These are phyloP conservation scores for sorghum (Sorghum bicolor) DNA, from an alignment of 176 grass and related monocot genomes.

Conservation along the genomic window DNA sequence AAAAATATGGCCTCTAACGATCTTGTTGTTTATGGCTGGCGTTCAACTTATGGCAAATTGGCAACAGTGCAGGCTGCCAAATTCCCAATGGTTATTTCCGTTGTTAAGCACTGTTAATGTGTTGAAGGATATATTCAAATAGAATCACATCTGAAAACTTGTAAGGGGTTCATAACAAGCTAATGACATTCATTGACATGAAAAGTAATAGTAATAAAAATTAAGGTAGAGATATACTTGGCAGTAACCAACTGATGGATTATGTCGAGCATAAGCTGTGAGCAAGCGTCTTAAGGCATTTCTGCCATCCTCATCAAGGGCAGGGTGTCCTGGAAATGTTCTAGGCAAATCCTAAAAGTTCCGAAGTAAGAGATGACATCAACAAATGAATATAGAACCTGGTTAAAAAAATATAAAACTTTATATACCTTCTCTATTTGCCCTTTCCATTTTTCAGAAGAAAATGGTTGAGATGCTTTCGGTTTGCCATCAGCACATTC, in stretches of 20 bases:
- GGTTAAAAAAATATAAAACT: not conserved
- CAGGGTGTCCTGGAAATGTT: constrained; percentile 98
- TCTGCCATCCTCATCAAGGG: constrained; percentile 89
- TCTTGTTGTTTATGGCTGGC: not conserved
- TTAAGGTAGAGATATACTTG: constrained; percentile 57
- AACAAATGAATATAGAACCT: not conserved
- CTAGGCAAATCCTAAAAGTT: constrained; percentile 84
- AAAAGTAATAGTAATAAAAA: not conserved
- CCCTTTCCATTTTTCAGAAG: constrained; percentile 84
- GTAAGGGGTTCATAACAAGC: not conserved
- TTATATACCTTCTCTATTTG: constrained; percentile 95
- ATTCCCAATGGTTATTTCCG: not conserved
- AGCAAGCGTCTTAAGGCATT: constrained; percentile 97
- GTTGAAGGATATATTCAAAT: not conserved
- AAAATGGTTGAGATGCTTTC: constrained; percentile 39
- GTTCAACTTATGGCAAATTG: not conserved
- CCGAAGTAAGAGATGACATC: constrained; percentile 25
- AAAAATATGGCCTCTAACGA: not conserved
- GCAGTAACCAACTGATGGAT: constrained; percentile 98
- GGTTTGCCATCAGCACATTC: constrained; percentile 46
- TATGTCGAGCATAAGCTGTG: constrained; percentile 96
- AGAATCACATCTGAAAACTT: not conserved
- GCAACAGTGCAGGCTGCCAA: not conserved
- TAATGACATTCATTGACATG: constrained; percentile 1
- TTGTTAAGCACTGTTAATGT: not conserved